Conservation (phyloP, 257 asterid species). For the Fraxinus americana region DNA sequence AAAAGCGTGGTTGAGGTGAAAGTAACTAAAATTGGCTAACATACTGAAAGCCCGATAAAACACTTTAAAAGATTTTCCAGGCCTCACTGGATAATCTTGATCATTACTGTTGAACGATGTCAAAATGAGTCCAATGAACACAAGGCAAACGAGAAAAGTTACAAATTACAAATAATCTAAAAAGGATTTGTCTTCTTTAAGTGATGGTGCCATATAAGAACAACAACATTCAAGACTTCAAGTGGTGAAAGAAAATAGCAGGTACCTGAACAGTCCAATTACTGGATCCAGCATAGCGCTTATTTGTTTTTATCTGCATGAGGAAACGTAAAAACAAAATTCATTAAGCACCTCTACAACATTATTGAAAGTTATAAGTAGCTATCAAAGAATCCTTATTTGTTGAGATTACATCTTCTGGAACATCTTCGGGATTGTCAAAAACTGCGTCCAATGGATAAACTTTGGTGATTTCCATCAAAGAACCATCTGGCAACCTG, state of each 20-base stretch:
- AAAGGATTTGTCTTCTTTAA: neutral
- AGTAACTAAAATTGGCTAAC: neutral
- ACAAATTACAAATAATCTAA: neutral
- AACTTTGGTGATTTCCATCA: slow-evolving; percentile 66
- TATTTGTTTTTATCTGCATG: slow-evolving; percentile 77
- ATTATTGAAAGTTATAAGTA: neutral
- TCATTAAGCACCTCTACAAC: slow-evolving; percentile 8
- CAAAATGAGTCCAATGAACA: neutral
- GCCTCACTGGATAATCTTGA: neutral
- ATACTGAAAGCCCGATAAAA: slow-evolving; percentile 4
- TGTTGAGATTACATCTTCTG: slow-evolving; percentile 67
- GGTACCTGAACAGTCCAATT: slow-evolving; percentile 84
- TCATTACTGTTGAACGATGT: neutral
- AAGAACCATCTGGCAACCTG: slow-evolving; percentile 89
- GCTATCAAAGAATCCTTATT: neutral
- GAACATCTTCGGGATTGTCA: slow-evolving; percentile 77
- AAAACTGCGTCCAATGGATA: slow-evolving; percentile 63
- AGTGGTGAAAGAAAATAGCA: neutral
- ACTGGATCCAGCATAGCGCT: slow-evolving; percentile 84
- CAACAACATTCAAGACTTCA: neutral
- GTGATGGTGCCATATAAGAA: neutral
- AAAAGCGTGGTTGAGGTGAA: slow-evolving; percentile 9
- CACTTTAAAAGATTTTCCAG: neutral
- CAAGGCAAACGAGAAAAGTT: neutral
- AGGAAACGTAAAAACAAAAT: slow-evolving; percentile 10